These are phyloP conservation scores for Globisporangium alternatum DNA, from an alignment of 352 stramenopile species.

Conservation along the genomic window DNA sequence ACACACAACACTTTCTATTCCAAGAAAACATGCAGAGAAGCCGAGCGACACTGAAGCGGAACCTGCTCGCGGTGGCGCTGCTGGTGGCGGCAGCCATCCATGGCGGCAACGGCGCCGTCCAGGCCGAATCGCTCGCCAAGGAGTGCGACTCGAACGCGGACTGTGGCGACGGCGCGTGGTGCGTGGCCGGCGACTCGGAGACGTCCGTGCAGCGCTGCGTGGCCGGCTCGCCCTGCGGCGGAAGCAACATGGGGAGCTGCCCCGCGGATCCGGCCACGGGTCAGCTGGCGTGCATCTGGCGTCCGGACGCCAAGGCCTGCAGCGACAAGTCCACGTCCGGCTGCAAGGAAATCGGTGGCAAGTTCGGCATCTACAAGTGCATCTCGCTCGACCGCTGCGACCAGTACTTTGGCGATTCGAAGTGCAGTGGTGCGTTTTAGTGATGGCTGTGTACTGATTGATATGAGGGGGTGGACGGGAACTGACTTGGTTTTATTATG, in stretches of 20 bases:
- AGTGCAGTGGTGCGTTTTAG: constrained; percentile 50
- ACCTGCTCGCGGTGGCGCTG: constrained; percentile 13
- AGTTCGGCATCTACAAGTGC: constrained; percentile 74
- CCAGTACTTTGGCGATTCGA: constrained; percentile 47
- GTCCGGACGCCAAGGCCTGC: constrained; percentile 25
- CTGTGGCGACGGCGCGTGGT: constrained; percentile 60
- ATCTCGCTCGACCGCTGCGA: constrained; percentile 76
- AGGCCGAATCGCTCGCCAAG: constrained; percentile 36
- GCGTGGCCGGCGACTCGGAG: constrained; percentile 68
- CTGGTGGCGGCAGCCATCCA: constrained; percentile 10
- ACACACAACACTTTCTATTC: background rate
- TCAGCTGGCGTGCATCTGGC: constrained; percentile 70
- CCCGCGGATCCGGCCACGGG: constrained; percentile 53
- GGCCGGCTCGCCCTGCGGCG: constrained; percentile 50
- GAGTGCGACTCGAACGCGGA: constrained; percentile 57
- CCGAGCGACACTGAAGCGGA: background rate
- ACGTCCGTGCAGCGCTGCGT: constrained; percentile 68
- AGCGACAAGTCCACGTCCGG: constrained; percentile 8
- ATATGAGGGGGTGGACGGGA: background rate
- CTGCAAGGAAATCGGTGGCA: constrained; percentile 29
- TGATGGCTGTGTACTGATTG: constrained; percentile 7
- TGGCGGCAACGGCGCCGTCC: background rate
- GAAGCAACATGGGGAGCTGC: constrained; percentile 44
- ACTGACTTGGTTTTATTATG: constrained; percentile 2
- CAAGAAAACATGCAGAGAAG: background rate